Base-by-base conservation (phyloP, 495 filamentous ascomycete genomes). In the Neurospora sp. region DNA sequence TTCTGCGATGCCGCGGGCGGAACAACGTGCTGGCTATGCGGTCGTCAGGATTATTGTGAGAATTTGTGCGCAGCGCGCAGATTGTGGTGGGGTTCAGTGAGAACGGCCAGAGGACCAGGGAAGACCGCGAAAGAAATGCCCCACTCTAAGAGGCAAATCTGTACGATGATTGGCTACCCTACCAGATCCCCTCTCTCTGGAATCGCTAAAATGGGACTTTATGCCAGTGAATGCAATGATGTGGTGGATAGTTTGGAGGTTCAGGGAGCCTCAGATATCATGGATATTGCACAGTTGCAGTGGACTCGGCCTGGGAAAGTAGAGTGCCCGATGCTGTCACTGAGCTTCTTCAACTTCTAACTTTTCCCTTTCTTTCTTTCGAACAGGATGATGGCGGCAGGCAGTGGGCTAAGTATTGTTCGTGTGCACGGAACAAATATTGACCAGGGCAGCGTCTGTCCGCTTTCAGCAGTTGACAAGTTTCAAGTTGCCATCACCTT, bases 41-140 rank as follows among this genome's bases (percentile, higher is more conserved):
- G 77, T 75, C 70, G 73, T 75, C 73, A 70, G 70, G 78, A 76
- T 77, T 77, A 78, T 78, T 79, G 75, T 71, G 73, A 79, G 77
- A 79, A 80, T 81, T 79, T 81, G 79, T 79, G 79, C 78, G 75
- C 69, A 71, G 75, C 54, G 54, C 73, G 78, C 75, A 75, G 76
- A 75, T 73, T 41, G 72, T 80, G 79, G 79, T 81, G 79, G 79
- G 79, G 79, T 81, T 80, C 75, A 72, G 69, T 72, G 69, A 70
- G n/a, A n/a, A 31, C 38, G 74, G 76, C 74, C 72, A 74, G 74
- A 70, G 42, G 39, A 48, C 54, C 54, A 62, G 54, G 54, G 54
- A 62, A 35, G 54, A 62, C 54, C 6, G 14, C 12, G 73, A 73
- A 77, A 75, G 79, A 80, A 75, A 27, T 75, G 81, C 76, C 78